A percentile compares a stretch with the other conserved stretches of the same genome.
Evolutionary conservation across 441 rosid species (phyloP).

Genomic region (Raphanus hybrid): DNA sequence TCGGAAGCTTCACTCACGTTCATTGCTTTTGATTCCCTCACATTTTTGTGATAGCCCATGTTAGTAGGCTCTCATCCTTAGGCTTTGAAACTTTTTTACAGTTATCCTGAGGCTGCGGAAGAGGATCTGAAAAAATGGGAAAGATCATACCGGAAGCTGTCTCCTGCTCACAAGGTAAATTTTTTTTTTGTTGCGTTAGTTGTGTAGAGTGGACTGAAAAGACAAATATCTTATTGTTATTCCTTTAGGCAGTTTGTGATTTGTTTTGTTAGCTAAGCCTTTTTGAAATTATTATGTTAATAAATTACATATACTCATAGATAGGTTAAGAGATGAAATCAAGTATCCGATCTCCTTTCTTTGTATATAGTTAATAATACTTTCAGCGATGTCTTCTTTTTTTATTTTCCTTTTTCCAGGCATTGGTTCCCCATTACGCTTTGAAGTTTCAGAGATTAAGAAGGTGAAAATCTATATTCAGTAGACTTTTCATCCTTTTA

Average conservation of each 20-base stretch:
- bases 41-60: background rate
- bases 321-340: no score
- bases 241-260: no score
- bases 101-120: conserved; percentile 91
- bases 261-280: no score
- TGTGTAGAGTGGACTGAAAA: background rate
- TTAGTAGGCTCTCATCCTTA: background rate
- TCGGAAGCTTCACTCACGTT: background rate
- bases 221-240: no score
- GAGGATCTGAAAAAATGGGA: conserved; percentile 88
- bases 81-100: conserved; percentile 25
- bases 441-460: conserved; percentile 69
- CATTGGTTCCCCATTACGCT: conserved; percentile 68
- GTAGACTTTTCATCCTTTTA: background rate
- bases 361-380: background rate
- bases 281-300: no score
- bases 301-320: no score
- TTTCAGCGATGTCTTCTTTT: background rate
- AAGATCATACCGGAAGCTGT: conserved; percentile 77
- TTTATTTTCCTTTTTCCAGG: conserved; percentile 51
- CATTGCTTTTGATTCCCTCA: background rate
- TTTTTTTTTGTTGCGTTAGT: background rate
- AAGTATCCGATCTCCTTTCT: no score
- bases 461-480: conserved; percentile 49
- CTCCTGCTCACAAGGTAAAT: conserved; percentile 74